These are phyloP conservation scores for Mycena sanguinolenta DNA, from an alignment of 768 basidiomycete species.

Conservation along the genomic window DNA sequence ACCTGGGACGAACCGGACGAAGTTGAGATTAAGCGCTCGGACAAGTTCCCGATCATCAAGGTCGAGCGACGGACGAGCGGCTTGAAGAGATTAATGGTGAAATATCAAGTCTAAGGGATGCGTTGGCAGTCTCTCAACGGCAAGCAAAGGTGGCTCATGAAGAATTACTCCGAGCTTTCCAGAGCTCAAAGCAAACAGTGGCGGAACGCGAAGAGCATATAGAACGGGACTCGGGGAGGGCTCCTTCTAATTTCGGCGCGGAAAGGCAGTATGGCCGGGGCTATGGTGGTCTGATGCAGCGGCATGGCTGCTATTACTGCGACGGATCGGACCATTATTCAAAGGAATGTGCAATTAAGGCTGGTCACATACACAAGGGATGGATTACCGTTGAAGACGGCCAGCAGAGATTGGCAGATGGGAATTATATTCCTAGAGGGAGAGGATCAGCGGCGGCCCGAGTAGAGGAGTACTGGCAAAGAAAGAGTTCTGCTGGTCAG, in stretches of 20 bases:
- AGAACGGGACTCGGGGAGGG: no score
- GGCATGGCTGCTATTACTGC: constrained; percentile 12
- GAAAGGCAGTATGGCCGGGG: no score
- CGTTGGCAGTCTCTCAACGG: neutral
- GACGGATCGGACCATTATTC: constrained; percentile 12
- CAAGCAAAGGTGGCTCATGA: neutral
- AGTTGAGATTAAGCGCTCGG: constrained; percentile 3
- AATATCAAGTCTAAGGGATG: neutral
- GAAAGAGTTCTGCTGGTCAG: neutral
- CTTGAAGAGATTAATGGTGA: neutral
- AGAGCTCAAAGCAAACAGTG: neutral
- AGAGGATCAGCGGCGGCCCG: neutral
- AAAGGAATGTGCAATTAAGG: constrained; percentile 9
- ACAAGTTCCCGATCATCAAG: constrained; percentile 9
- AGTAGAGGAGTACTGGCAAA: constrained; percentile 15
- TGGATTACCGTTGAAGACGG: constrained; percentile 13
- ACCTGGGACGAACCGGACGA: neutral
- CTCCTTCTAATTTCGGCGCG: no score
- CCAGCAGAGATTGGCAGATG: constrained; percentile 8
- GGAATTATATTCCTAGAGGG: constrained; percentile 12
- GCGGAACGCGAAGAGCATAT: no score
- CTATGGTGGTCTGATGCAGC: no score
- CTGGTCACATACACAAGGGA: constrained; percentile 8
- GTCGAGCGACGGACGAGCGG: neutral
- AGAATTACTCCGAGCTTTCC: neutral